A percentile compares a stretch with the other conserved stretches of the same genome.
Evolutionary conservation across 768 basidiomycete genomes (phyloP).

Genomic region (Mycena vulgaris): DNA sequence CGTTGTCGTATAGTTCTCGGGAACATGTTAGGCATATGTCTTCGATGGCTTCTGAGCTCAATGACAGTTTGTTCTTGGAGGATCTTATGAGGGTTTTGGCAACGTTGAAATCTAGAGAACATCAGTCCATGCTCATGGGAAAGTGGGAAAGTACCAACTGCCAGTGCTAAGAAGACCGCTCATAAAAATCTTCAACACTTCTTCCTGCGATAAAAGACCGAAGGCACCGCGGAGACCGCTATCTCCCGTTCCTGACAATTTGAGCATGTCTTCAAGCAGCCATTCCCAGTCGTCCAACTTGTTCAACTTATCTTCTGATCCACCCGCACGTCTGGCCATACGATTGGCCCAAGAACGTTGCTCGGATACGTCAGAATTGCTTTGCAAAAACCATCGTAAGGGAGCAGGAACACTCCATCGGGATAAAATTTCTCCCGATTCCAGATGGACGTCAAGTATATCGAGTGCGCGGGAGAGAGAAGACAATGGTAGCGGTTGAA

Average conservation of each 20-base stretch:
- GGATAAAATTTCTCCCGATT: conserved; percentile 92
- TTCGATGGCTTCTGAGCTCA: conserved; percentile 72
- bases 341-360: conserved; percentile 91
- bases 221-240: conserved; percentile 82
- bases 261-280: conserved; percentile 92
- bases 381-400: conserved; percentile 92
- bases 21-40: conserved; percentile 86
- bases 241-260: conserved; percentile 77
- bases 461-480: conserved; percentile 90
- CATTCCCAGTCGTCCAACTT: conserved; percentile 87
- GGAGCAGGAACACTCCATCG: conserved; percentile 90
- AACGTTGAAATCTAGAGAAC: conserved; percentile 71
- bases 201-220: conserved; percentile 77
- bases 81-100: conserved; percentile 73
- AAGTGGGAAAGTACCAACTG: conserved; percentile 69
- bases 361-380: conserved; percentile 71
- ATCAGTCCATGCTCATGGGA: conserved; percentile 27
- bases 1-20: conserved; percentile 95
- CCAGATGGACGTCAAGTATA: conserved; percentile 93
- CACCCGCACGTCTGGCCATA: conserved; percentile 83
- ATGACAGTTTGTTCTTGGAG: conserved; percentile 61
- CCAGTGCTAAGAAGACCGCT: conserved; percentile 89
- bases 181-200: conserved; percentile 88
- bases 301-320: conserved; percentile 65
- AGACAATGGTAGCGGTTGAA: conserved; percentile 80